phyloP scores from a whole-genome alignment of 495 filamentous ascomycete species.

The Aspergillus cavernicola region DNA sequence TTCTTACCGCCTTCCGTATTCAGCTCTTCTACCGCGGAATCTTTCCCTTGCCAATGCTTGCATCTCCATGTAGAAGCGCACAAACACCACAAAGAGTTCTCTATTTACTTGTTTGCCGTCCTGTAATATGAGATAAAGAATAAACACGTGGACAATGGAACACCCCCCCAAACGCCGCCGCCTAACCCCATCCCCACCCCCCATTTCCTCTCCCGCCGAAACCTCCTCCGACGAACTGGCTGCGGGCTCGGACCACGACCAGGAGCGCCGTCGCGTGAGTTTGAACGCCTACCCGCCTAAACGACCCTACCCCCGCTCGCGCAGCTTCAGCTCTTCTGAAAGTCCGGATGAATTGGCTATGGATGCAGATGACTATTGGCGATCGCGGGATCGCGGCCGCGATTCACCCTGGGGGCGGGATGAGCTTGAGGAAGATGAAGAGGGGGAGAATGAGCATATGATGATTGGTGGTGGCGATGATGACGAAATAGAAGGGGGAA shows the following conservation, averaged over 20 bases:
- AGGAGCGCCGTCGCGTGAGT: constrained; percentile 39
- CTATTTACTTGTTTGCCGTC: background rate
- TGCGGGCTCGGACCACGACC: constrained; percentile 40
- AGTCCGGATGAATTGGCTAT: constrained; percentile 45
- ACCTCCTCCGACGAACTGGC: constrained; percentile 54
- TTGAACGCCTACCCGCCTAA: constrained; percentile 37
- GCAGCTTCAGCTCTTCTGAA: constrained; percentile 33
- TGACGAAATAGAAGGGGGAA: constrained; percentile 9
- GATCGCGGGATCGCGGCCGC: constrained; percentile 29
- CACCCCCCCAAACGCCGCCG: constrained; percentile 55
- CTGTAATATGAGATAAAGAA: background rate
- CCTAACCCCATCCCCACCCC: constrained; percentile 32
- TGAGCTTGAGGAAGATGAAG: background rate
- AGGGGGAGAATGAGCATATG: constrained; percentile 6
- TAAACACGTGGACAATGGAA: constrained; percentile 26
- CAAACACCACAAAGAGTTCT: background rate
- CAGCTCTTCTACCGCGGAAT: background rate
- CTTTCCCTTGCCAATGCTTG: background rate
- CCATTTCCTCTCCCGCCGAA: constrained; percentile 34
- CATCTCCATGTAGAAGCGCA: too few species aligned
- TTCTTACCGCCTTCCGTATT: constrained; percentile 10
- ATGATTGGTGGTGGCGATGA: constrained; percentile 17
- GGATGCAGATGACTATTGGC: constrained; percentile 42
- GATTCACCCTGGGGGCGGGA: constrained; percentile 18
- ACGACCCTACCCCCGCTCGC: constrained; percentile 31